These are phyloP conservation scores for Gentiana dahurica DNA, from an alignment of 257 asterid genomes.

Conservation along the genomic window DNA sequence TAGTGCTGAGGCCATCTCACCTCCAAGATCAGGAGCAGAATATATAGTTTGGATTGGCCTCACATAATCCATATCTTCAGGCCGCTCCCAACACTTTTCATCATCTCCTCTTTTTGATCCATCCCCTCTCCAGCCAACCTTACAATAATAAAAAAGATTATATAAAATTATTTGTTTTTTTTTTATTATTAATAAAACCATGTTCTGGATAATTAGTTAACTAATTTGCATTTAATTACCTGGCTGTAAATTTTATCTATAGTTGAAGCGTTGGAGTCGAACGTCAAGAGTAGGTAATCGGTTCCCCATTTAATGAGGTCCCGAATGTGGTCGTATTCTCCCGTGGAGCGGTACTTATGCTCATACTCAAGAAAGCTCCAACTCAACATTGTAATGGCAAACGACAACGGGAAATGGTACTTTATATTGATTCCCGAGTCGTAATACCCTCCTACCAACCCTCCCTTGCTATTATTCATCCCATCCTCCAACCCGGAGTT, in stretches of 20 bases:
- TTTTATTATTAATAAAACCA: no score
- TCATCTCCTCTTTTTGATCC: constrained; percentile 34
- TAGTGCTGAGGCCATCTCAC: constrained; percentile 78
- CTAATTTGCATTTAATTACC: constrained; percentile 14
- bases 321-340: constrained; percentile 40
- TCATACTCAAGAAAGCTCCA: constrained; percentile 91
- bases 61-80: constrained; percentile 73
- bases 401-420: constrained; percentile 80
- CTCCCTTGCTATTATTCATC: constrained; percentile 52
- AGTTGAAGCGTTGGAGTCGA: constrained; percentile 56
- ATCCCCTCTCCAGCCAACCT: constrained; percentile 68
- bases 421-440: constrained; percentile 81
- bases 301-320: constrained; percentile 88
- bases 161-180: no score
- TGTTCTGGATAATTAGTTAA: no score
- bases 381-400: constrained; percentile 87
- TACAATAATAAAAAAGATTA: background rate
- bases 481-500: constrained; percentile 78
- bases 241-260: constrained; percentile 61
- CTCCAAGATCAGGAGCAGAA: constrained; percentile 68
- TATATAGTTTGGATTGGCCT: constrained; percentile 34
- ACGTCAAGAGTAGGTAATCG: constrained; percentile 71
- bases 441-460: constrained; percentile 80
- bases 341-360: constrained; percentile 55
- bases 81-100: constrained; percentile 78